Conservation (phyloP, 2,329 filamentous ascomycete species). For the Cladobotryum mycophilum region DNA sequence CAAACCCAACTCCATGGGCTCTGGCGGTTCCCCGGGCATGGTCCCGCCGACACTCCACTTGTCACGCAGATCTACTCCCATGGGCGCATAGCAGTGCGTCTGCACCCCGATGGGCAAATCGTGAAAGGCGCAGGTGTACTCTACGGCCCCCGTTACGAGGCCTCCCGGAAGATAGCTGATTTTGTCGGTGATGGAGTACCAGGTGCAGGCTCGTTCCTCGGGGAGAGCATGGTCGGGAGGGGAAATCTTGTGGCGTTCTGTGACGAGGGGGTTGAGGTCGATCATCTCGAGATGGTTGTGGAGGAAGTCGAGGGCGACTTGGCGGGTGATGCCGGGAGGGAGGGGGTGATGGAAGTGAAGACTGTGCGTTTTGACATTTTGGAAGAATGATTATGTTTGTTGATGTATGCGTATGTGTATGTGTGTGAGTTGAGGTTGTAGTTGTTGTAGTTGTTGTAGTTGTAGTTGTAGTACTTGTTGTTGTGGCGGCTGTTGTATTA, state of each 20-base stretch:
- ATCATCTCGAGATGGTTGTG: constrained; percentile 80
- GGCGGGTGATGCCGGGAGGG: constrained; percentile 59
- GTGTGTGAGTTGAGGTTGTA: too few species aligned
- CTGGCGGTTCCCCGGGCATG: constrained; percentile 61
- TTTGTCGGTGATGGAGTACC: constrained; percentile 75
- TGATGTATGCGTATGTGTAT: too few species aligned
- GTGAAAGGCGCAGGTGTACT: constrained; percentile 76
- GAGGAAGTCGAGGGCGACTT: constrained; percentile 67
- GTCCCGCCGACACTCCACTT: constrained; percentile 73
- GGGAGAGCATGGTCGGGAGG: constrained; percentile 59
- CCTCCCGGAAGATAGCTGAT: constrained; percentile 68
- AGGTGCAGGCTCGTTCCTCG: constrained; percentile 66
- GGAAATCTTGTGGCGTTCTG: constrained; percentile 61
- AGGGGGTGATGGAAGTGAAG: constrained; percentile 74
- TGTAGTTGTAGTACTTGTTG: too few species aligned
- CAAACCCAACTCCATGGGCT: constrained; percentile 60
- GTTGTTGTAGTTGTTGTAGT: too few species aligned
- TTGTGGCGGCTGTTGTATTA: too few species aligned
- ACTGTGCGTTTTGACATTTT: constrained; percentile 63
- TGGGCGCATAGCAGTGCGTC: constrained; percentile 78
- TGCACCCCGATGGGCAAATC: constrained; percentile 66
- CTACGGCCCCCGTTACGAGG: constrained; percentile 58
- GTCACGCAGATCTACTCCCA: constrained; percentile 71
- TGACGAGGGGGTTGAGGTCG: constrained; percentile 77
- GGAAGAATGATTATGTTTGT: constrained; percentile 10